Evolutionary conservation across 768 basidiomycete genomes (phyloP).

Genomic region (Rhodocollybia butyracea): DNA sequence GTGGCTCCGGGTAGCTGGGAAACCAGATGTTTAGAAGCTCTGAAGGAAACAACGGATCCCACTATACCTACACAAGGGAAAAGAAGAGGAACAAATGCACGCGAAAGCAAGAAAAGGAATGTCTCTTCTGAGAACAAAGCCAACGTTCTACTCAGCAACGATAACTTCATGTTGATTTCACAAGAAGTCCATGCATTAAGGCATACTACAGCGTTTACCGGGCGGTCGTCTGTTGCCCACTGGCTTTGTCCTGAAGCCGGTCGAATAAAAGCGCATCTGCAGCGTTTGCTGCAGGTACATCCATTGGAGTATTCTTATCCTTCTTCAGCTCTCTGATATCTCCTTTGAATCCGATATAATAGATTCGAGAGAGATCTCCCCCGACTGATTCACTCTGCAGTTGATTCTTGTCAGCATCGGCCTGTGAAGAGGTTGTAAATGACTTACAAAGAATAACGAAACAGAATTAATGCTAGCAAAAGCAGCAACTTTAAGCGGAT

Average conservation of each 20-base stretch:
- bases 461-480: constrained; percentile 73
- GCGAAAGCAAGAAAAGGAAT: no score
- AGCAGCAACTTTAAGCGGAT: constrained; percentile 72
- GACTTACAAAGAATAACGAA: constrained; percentile 77
- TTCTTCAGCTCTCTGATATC: constrained; percentile 52
- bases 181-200: neutral
- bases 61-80: no score
- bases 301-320: constrained; percentile 60
- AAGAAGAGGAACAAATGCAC: no score
- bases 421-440: neutral
- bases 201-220: neutral
- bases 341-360: constrained; percentile 83
- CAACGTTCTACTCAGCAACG: no score
- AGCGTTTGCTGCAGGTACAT: constrained; percentile 78
- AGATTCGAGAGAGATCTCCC: constrained; percentile 62
- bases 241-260: constrained; percentile 52
- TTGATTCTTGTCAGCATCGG: neutral
- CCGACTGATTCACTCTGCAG: constrained; percentile 59
- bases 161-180: no score
- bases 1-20: no score
- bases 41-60: no score
- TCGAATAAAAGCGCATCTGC: constrained; percentile 70
- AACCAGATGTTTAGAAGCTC: no score
- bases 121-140: no score
- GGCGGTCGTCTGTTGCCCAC: constrained; percentile 40